phyloP scores from a whole-genome alignment of 805 yeast genomes.

The Hagleromyces aurorensis region DNA sequence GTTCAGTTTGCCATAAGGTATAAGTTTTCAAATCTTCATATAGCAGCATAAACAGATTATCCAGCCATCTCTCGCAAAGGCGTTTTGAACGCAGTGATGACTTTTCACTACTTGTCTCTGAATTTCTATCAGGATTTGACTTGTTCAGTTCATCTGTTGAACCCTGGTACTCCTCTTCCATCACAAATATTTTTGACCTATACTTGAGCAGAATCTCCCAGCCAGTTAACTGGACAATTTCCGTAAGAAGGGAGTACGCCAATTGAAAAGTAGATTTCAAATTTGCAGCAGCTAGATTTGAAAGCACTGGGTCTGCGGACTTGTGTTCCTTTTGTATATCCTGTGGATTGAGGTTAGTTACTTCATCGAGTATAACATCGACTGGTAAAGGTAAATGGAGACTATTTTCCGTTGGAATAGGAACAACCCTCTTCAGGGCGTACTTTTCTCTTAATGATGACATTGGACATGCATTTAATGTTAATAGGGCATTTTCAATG shows the following conservation, averaged over 20 bases:
- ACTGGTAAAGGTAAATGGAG: constrained; percentile 70
- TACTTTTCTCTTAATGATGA: constrained; percentile 58
- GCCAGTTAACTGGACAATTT: constrained; percentile 57
- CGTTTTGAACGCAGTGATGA: constrained; percentile 52
- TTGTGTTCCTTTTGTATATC: constrained; percentile 61
- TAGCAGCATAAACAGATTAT: constrained; percentile 58
- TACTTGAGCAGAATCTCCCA: constrained; percentile 60
- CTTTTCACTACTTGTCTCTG: constrained; percentile 1
- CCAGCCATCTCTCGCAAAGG: constrained; percentile 73
- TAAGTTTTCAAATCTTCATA: constrained; percentile 75
- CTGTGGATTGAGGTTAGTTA: constrained; percentile 55
- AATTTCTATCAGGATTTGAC: constrained; percentile 3
- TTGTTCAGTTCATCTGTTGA: constrained; percentile 19
- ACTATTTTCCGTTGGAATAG: constrained; percentile 29
- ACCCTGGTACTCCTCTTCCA: constrained; percentile 50
- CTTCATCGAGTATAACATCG: constrained; percentile 65
- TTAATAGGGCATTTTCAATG: constrained; percentile 62
- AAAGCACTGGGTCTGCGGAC: constrained; percentile 52
- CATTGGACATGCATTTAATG: constrained; percentile 79
- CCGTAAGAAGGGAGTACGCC: constrained; percentile 55
- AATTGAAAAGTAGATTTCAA: constrained; percentile 50
- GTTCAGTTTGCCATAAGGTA: constrained; percentile 91
- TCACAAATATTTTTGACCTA: constrained; percentile 59
- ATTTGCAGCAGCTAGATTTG: constrained; percentile 61
- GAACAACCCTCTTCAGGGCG: constrained; percentile 50